phyloP scores from a whole-genome alignment of 2,329 filamentous ascomycete genomes.

The Waltergamsia citrina region DNA sequence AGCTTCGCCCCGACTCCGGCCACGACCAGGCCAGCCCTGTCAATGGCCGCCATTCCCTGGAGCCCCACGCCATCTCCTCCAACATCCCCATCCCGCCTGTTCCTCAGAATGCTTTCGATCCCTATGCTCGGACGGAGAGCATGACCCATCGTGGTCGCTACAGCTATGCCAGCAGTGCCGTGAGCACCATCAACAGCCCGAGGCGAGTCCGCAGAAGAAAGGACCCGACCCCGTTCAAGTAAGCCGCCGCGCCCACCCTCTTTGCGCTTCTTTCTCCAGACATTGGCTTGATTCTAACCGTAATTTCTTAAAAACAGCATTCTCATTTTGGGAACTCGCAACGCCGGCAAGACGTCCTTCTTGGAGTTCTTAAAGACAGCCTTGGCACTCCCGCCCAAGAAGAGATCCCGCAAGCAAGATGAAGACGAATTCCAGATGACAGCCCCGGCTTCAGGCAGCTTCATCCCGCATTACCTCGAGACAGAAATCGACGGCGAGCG shows the following conservation, averaged over 20 bases:
- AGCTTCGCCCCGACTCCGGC: conserved; percentile 53
- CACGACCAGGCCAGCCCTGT: conserved; percentile 2
- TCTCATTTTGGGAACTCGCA: conserved; percentile 78
- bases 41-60: conserved; percentile 19
- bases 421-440: conserved; percentile 49
- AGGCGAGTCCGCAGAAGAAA: conserved; percentile 87
- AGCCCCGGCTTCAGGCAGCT: conserved; percentile 53
- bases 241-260: background rate
- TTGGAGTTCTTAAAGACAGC: conserved; percentile 89
- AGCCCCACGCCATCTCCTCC: conserved; percentile 28
- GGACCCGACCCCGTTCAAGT: conserved; percentile 98
- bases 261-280: background rate
- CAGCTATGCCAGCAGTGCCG: conserved; percentile 87
- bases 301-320: conserved; percentile 53
- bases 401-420: conserved; percentile 49
- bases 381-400: conserved; percentile 72
- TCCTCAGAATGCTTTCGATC: conserved; percentile 55
- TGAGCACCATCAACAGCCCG: conserved; percentile 88
- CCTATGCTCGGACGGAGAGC: conserved; percentile 78
- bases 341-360: conserved; percentile 91
- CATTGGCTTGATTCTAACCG: conserved; percentile 6
- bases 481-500: conserved; percentile 90
- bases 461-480: conserved; percentile 83
- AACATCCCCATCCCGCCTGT: conserved; percentile 46
- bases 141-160: conserved; percentile 95